Evolutionary conservation across 768 basidiomycete species (phyloP), one percentile per base, ranked within the genome.

Genomic region (Clavaria fumosa): DNA sequence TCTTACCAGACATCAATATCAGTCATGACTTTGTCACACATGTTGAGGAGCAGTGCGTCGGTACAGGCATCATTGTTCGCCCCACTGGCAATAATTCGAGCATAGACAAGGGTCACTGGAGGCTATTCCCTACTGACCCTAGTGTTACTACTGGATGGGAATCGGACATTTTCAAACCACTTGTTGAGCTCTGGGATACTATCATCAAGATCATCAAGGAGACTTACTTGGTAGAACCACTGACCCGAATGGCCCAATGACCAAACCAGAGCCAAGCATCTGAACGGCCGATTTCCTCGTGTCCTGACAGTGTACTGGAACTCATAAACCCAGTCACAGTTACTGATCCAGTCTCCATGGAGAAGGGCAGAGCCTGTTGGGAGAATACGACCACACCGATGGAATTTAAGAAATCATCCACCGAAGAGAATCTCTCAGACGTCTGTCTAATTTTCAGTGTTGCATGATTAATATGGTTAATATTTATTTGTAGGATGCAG

Each of bases 321-420:
- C 34, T 35, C n/a, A 35, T 18, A 20, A 12, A 35, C n/a, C 19
- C 34, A 5, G 23, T 22, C 34, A 35, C 34, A 15, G 34, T 35
- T 12, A 14, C 34, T 22, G 19, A n/a, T 17, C 7, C 19, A 12
- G 34, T 20, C 12, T 11, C n/a, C 23, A 12, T 22, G 19, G 23
- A 35, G 23, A 5, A 20, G 34, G 7, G n/a, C 7, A 12, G 20
- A 35, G 19, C n/a, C n/a, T 22, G 12, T 21, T 35, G n/a, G 34
- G 34, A 35, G 34, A 35, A 35, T 22, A 35, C 34, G 19, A 35
- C 20, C 11, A 22, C 34, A 7, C 11, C 34, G 15, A 35, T 35
- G 20, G n/a, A 15, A 35, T 35, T 35, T 22, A 35, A 35, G 34
- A 35, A 35, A 7, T 31, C n/a, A 31, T 31, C n/a, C 17, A 31